These are phyloP conservation scores for Aspergillus bertholletiae DNA, from an alignment of 495 filamentous ascomycete species.

Conservation along the genomic window DNA sequence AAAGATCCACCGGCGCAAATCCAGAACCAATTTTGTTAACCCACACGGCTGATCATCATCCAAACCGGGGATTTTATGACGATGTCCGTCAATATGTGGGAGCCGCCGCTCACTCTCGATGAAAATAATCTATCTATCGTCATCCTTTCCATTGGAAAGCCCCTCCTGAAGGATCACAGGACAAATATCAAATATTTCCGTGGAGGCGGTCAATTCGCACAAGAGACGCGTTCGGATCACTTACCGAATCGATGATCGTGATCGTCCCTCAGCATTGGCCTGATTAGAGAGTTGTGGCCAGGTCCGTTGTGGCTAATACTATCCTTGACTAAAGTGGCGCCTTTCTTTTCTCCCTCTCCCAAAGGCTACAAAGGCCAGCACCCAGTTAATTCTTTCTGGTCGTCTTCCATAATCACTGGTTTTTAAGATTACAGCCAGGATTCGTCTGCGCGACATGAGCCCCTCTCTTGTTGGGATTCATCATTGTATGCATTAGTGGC, in stretches of 20 bases:
- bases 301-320: neutral
- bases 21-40: slow-evolving; percentile 8
- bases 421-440: slow-evolving; percentile 17
- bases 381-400: slow-evolving; percentile 6
- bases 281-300: slow-evolving; percentile 5
- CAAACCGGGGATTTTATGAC: neutral
- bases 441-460: slow-evolving; percentile 37
- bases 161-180: neutral
- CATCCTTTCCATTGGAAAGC: neutral
- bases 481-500: slow-evolving; percentile 22
- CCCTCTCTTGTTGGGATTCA: slow-evolving; percentile 28
- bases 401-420: slow-evolving; percentile 1
- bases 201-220: slow-evolving; percentile 6
- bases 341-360: neutral
- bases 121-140: neutral
- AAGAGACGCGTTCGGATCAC: slow-evolving; percentile 7
- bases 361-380: neutral
- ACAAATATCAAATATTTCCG: neutral
- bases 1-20: slow-evolving; percentile 8
- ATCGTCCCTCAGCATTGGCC: slow-evolving; percentile 15
- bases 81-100: neutral
- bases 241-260: slow-evolving; percentile 14
- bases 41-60: slow-evolving; percentile 9
- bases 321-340: too few relatives aligned
- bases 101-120: neutral